Conservation (phyloP, 495 filamentous ascomycete genomes). For the Darksidea phi region DNA sequence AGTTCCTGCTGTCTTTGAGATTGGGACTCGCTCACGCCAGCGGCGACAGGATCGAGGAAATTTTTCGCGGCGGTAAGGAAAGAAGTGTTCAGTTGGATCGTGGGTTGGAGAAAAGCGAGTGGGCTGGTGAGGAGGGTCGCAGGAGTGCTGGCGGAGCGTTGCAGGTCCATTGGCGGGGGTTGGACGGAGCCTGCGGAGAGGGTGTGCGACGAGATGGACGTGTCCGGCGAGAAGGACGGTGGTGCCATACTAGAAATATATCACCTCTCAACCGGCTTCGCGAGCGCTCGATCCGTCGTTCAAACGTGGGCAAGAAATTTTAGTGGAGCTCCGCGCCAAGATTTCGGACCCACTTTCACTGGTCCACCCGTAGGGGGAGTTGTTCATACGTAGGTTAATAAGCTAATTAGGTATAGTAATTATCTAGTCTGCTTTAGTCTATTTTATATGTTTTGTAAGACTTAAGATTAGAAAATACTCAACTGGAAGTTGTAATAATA, state of each 20-base stretch:
- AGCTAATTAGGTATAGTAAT: too few species aligned
- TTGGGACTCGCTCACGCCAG: slow-evolving; percentile 60
- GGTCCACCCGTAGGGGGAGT: not conserved
- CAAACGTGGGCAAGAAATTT: too few species aligned
- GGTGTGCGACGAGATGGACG: slow-evolving; percentile 38
- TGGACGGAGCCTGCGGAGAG: slow-evolving; percentile 36
- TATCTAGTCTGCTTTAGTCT: too few species aligned
- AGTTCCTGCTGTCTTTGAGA: slow-evolving; percentile 38
- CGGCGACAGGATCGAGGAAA: slow-evolving; percentile 72
- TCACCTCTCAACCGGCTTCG: too few species aligned
- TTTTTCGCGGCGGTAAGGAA: slow-evolving; percentile 70
- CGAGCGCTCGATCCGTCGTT: too few species aligned
- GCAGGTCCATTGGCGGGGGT: slow-evolving; percentile 32
- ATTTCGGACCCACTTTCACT: slow-evolving; percentile 2
- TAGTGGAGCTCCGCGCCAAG: slow-evolving; percentile 4
- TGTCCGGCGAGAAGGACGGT: slow-evolving; percentile 33
- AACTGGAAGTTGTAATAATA: too few species aligned
- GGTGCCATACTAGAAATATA: slow-evolving; percentile 27
- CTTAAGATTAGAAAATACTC: too few species aligned
- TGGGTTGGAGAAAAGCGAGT: slow-evolving; percentile 69
- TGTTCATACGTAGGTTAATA: not conserved
- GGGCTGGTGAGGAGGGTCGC: slow-evolving; percentile 50
- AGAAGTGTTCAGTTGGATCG: slow-evolving; percentile 58
- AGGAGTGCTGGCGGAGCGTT: slow-evolving; percentile 35
- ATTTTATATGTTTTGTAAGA: too few species aligned